Base-by-base conservation (phyloP, 306 rosid genomes). In the Cucumis cinereus region DNA sequence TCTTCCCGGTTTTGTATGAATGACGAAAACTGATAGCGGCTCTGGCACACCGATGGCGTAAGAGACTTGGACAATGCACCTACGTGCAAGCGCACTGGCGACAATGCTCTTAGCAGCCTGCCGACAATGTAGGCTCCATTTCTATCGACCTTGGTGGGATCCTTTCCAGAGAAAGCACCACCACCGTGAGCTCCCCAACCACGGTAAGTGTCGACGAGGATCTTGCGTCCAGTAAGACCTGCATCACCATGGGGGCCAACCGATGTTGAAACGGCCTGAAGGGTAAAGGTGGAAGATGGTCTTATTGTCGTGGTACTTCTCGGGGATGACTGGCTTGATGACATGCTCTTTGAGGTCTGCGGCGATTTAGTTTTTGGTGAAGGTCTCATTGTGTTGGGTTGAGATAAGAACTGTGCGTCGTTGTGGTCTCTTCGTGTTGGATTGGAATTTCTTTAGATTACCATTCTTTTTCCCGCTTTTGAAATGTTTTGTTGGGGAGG, bases 181-280 rank as follows among this genome's bases (percentile, higher is more conserved):
- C 99, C 99, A 57, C 99, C 99, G 33, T 95, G 99, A 40, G 99
- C 99, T 82, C 99, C 99, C 99, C 99, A 95, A 6, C 99, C 99
- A 1, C 99, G 98, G 3, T 95, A 95, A 23, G 99, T 95, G 74
- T 95, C 99, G 20, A 95, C 92, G 82, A 95, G 92, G 66, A 92
- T 95, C 89, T 95, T 95, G 69, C 99, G 93, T 22, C 99, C 99
- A 0, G 99, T 95, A 41, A 95, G 99, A 82, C 99, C 99, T 4
- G 99, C 99, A 79, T 95, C 99, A 78, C 99, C 99, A 12, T 95
- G 99, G 22, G 99, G 99, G 10, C 98, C 99, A 61, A n/a, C 99
- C 99, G 47, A 95, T 95, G 72, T 92, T 98, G 73, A 95, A 95
- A 45, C 99, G 97, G 81, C 99, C 99, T 1, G 99, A 95, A 16